These are phyloP conservation scores for Anastatica hierochuntica DNA, from an alignment of 345 rosid genomes.

Conservation along the genomic window DNA sequence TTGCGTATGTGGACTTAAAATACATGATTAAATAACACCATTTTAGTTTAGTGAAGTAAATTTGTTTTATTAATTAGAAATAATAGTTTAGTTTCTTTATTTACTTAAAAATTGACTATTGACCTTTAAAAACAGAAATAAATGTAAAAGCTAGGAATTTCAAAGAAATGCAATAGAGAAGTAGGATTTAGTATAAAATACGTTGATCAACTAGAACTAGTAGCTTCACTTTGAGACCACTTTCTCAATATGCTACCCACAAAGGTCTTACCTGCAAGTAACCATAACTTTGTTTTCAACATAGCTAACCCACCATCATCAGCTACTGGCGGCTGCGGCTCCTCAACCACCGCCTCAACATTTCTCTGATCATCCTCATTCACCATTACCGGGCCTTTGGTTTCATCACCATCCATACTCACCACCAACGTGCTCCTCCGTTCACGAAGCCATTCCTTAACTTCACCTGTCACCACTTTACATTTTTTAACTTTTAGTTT, in stretches of 20 bases:
- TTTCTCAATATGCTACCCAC: slow-evolving; percentile 39
- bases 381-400: slow-evolving; percentile 23
- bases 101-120: no score
- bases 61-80: no score
- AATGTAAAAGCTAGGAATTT: no score
- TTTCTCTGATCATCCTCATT: slow-evolving; percentile 29
- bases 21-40: no score
- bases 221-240: slow-evolving; percentile 36
- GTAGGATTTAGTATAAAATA: background rate
- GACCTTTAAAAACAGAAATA: no score
- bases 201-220: slow-evolving; percentile 9
- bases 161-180: slow-evolving; percentile 1
- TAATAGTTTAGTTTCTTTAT: no score
- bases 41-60: no score
- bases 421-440: slow-evolving; percentile 44
- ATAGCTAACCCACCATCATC: slow-evolving; percentile 33
- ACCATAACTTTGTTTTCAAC: slow-evolving; percentile 39
- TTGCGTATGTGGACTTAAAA: no score
- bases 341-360: slow-evolving; percentile 38
- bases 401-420: slow-evolving; percentile 47
- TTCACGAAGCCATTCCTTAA: slow-evolving; percentile 46
- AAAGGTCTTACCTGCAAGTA: slow-evolving; percentile 41
- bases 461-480: slow-evolving; percentile 46
- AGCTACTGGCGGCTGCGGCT: slow-evolving; percentile 15
- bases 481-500: slow-evolving; percentile 84